Evolutionary conservation across 257 asterid species (phyloP), one percentile per base, ranked within the genome.

Genomic region (Gardenia jasminoides): DNA sequence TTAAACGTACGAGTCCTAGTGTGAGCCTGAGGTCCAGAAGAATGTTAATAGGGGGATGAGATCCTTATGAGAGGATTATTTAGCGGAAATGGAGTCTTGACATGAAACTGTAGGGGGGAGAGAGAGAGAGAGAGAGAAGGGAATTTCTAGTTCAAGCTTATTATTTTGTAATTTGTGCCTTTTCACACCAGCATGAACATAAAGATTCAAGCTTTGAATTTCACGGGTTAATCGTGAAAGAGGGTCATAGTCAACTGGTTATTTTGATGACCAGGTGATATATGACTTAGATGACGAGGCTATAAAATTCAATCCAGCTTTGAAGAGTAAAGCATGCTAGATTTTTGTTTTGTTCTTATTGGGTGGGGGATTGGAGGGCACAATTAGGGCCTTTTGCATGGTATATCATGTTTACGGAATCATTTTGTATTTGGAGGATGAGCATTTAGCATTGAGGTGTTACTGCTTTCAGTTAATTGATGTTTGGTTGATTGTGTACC

Each of bases 401-500:
- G 12, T 19, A 59, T 22, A 44, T n/a, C 7, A 22, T 58, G 31
- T 10, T 26, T 3, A 6, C 20, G 77, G 54, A 59, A 39, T 19
- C 1, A n/a, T 79, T 31, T 67, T 54, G 30, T 31, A 2, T 30
- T 41, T 69, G 69, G 64, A n/a, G 43, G 56, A 66, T 68, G 59
- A 39, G 47, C 48, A 13, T 46, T 26, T 46, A 59, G 67, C 61
- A 15, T 16, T 31, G 48, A 31, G 48, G 33, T 31, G 24, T 54
- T 24, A 0, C 11, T 74, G 0, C 28, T 36, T 17, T 64, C 7
- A 9, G 71, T 41, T 61, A 24, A 1, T 54, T 56, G 16, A 12
- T 31, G 58, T 75, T 76, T 78, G 70, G 48, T 68, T 73, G 16
- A 59, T 78, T 76, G 26, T 31, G 48, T 69, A 15, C 75, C 52